Evolutionary conservation across 2,329 filamentous ascomycete genomes (phyloP), one percentile per base, ranked within the genome.

Genomic region (Hymenotorrendiella dingleyae): DNA sequence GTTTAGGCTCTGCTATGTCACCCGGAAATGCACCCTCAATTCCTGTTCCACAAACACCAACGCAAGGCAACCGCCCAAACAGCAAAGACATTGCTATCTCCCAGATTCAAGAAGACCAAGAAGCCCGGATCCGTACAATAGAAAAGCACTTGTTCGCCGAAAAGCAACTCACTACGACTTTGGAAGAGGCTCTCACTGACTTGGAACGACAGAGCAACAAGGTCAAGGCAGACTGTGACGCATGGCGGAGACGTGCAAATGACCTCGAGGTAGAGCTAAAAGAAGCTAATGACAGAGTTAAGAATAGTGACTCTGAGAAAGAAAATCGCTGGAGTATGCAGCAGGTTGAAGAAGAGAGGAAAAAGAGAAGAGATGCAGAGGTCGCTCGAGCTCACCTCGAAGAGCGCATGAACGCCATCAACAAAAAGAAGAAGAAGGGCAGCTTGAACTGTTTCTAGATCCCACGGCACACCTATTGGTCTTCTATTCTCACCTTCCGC

Each of bases 141-240:
- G 91, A 98, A 72, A 97, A 96, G 71, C 89, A 97, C 61, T 76
- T 98, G 19, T 84, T 86, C 52, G 93, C 93, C 3, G 93, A 98
- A 72, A 94, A 94, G 63, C 91, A 97, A 64, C 81, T 98, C 46
- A 98, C 91, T 0, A 84, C 87, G 36, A 97, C 91, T 2, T 76
- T 98, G 28, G 93, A 98, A 64, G 91, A 97, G 67, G 93, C 93
- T 6, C 79, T 98, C 22, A 91, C 88, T 2, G 93, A 98, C 58
- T 78, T 98, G 27, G 93, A 98, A 67, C 79, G 80, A 43, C 89
- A 94, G 56, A 89, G 86, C 58, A 94, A 91, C 66, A 91, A 91
- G 71, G 82, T 91, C 64, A 94, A 94, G 71, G 71, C 80, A 2
- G 93, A 98, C 64, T 84, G 87, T 63, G 93, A 97, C 40, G 78